Conservation (phyloP, 2,329 filamentous ascomycete species). For the Polychaeton citri region DNA sequence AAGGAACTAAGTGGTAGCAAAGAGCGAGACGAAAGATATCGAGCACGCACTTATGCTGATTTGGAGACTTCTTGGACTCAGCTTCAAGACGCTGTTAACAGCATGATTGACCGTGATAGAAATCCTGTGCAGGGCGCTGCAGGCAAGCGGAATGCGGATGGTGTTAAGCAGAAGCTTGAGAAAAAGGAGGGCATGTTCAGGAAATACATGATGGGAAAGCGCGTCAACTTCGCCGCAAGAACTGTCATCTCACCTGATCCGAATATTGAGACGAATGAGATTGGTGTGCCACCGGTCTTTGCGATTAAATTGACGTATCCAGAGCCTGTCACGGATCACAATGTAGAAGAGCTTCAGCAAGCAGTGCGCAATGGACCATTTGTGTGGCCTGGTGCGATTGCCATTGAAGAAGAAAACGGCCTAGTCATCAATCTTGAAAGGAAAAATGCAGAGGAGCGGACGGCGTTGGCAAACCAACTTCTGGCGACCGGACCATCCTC, state of each 20-base stretch:
- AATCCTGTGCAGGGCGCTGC: constrained; percentile 70
- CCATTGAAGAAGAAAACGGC: constrained; percentile 91
- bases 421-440: constrained; percentile 77
- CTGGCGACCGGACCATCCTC: constrained; percentile 49
- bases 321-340: constrained; percentile 93
- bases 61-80: constrained; percentile 71
- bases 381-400: constrained; percentile 85
- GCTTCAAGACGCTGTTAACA: constrained; percentile 81
- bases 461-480: constrained; percentile 83
- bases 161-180: constrained; percentile 94
- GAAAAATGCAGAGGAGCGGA: constrained; percentile 77
- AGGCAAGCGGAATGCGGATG: constrained; percentile 69
- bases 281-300: constrained; percentile 96
- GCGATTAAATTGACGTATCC: constrained; percentile 92
- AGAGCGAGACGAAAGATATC: constrained; percentile 27
- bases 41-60: constrained; percentile 54
- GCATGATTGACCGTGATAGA: constrained; percentile 79
- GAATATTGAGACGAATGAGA: constrained; percentile 98
- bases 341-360: constrained; percentile 89
- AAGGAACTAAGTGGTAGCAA: constrained; percentile 48
- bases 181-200: constrained; percentile 98
- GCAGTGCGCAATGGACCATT: constrained; percentile 90
- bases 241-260: constrained; percentile 97
- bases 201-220: constrained; percentile 99
- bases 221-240: constrained; percentile 93